These are phyloP conservation scores for Phytophthora meadii DNA, from an alignment of 352 stramenopile genomes.

Conservation along the genomic window DNA sequence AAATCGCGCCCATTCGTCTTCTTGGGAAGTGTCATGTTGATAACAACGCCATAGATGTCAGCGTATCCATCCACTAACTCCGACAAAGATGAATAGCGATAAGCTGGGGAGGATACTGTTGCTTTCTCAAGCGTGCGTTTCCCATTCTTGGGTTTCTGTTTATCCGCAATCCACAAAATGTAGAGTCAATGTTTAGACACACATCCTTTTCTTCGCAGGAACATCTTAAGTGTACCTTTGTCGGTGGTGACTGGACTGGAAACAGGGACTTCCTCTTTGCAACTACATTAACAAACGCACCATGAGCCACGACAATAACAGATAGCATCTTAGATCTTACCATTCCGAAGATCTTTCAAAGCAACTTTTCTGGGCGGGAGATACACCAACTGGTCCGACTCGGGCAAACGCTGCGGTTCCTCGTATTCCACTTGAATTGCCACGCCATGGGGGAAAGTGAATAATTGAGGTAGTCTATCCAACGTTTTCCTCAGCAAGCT, in stretches of 20 bases:
- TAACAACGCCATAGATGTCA: conserved; percentile 72
- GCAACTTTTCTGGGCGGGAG: conserved; percentile 48
- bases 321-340: conserved; percentile 13
- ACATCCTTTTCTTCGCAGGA: neutral
- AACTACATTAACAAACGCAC: neutral
- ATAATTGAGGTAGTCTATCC: conserved; percentile 38
- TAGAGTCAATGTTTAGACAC: neutral
- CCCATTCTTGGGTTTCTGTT: conserved; percentile 34
- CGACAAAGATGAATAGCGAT: conserved; percentile 64
- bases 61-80: conserved; percentile 68
- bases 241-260: conserved; percentile 11
- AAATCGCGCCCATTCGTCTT: conserved; percentile 62
- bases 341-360: conserved; percentile 43
- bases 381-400: conserved; percentile 72
- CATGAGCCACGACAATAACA: conserved; percentile 2
- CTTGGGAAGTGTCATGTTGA: conserved; percentile 81
- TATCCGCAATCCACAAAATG: neutral
- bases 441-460: conserved; percentile 47
- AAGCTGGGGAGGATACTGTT: conserved; percentile 36
- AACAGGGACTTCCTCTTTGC: conserved; percentile 7
- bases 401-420: conserved; percentile 53
- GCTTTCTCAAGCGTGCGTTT: conserved; percentile 60
- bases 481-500: conserved; percentile 62
- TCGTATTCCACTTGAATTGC: conserved; percentile 60
- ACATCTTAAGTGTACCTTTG: conserved; percentile 13